Evolutionary conservation across 441 rosid genomes (phyloP).

Genomic region (Corymbia calophylla): DNA sequence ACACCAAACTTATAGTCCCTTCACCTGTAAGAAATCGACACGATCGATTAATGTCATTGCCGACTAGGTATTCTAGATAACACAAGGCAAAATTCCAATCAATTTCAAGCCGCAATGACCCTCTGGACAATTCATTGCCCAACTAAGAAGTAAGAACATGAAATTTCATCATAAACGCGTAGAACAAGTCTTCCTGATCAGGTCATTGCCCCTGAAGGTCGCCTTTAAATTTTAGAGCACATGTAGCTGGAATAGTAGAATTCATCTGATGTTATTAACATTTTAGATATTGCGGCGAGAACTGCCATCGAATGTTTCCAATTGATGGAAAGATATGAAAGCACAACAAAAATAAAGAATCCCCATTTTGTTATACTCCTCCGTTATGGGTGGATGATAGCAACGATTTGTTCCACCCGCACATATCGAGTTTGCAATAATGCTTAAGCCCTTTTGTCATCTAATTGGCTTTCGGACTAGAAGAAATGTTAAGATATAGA

Average conservation of each 20-base stretch:
- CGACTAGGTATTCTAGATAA: not conserved
- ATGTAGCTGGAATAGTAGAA: not conserved
- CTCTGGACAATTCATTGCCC: not conserved
- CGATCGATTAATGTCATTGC: not conserved
- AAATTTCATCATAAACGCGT: not conserved
- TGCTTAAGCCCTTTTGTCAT: not conserved
- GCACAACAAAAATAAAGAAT: not conserved
- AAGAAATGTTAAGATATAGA: not conserved
- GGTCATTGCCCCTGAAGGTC: not conserved
- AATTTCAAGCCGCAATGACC: too few species aligned
- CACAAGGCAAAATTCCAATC: not conserved
- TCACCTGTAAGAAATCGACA: constrained; percentile 12
- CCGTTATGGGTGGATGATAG: not conserved
- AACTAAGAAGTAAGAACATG: not conserved
- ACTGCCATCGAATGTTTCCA: not conserved
- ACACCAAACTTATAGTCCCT: constrained; percentile 28
- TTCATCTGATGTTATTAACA: not conserved
- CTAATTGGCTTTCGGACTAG: not conserved
- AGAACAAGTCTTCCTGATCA: not conserved
- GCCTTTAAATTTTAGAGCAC: not conserved
- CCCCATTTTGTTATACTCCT: not conserved
- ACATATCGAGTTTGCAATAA: not conserved
- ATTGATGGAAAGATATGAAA: not conserved
- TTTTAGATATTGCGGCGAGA: not conserved
- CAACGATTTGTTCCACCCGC: not conserved